A percentile compares a stretch with the other conserved stretches of the same genome.
phyloP scores from a whole-genome alignment of 192 early-diverging fungal species.

The Backusella tarrabulga region DNA sequence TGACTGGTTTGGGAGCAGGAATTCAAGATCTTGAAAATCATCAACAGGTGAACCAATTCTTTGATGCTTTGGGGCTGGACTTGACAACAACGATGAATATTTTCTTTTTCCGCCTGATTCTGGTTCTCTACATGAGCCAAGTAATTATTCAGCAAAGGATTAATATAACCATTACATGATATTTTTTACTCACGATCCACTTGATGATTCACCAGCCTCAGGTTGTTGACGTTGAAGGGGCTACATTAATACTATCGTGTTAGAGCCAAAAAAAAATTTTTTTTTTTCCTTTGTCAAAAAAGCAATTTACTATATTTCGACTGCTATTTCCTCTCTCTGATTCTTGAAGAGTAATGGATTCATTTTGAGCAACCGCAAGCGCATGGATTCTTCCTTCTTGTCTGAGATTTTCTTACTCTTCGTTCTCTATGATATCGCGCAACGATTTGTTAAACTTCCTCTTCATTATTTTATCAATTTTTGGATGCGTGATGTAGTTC shows the following conservation, averaged over 20 bases:
- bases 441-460: background rate
- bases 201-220: too few relatives aligned
- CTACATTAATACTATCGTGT: too few relatives aligned
- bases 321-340: too few relatives aligned
- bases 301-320: too few relatives aligned
- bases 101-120: background rate
- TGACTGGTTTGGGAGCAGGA: background rate
- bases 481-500: background rate
- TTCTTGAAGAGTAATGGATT: background rate
- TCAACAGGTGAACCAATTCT: background rate
- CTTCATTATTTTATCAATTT: background rate
- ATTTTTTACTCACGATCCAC: too few relatives aligned
- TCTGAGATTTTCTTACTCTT: background rate
- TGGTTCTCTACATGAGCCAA: too few relatives aligned
- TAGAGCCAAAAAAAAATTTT: too few relatives aligned
- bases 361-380: background rate
- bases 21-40: background rate
- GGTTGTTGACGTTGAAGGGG: too few relatives aligned
- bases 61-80: background rate
- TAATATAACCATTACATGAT: too few relatives aligned
- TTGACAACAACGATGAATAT: background rate
- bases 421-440: background rate
- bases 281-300: too few relatives aligned
- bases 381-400: background rate
- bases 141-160: too few relatives aligned